Conservation (phyloP, 2,329 filamentous ascomycete species). For the Penicillium hordei region DNA sequence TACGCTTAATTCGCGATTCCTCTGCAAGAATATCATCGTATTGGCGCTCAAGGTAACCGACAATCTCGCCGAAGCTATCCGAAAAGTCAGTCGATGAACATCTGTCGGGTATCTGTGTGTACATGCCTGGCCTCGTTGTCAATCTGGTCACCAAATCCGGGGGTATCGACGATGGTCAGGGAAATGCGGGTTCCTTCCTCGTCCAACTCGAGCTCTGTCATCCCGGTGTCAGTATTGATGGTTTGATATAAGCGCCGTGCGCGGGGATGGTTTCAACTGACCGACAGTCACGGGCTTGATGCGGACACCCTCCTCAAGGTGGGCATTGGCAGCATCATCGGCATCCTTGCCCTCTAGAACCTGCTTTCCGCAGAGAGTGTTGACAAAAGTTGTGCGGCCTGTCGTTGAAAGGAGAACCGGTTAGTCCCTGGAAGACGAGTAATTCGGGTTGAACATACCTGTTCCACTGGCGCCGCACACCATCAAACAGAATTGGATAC, state of each 20-base stretch:
- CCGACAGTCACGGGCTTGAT: conserved; percentile 98
- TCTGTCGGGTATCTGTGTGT: conserved; percentile 3
- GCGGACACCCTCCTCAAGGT: conserved; percentile 94
- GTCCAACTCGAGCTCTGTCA: conserved; percentile 83
- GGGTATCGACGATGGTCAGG: conserved; percentile 96
- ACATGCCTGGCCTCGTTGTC: conserved; percentile 94
- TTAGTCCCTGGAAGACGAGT: not conserved
- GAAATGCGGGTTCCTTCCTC: conserved; percentile 98
- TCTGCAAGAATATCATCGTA: conserved; percentile 99
- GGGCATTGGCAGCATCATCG: conserved; percentile 83
- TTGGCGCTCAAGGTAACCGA: conserved; percentile 97
- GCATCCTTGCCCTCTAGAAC: conserved; percentile 89
- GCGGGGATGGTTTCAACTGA: conserved; percentile 50
- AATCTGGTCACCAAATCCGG: conserved; percentile 97
- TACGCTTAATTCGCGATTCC: conserved; percentile 99
- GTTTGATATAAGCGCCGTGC: conserved; percentile 1
- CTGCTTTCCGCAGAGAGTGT: conserved; percentile 94
- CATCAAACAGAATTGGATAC: conserved; percentile 99
- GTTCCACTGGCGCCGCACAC: conserved; percentile 98
- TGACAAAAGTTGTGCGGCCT: conserved; percentile 99
- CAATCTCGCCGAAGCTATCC: conserved; percentile 88
- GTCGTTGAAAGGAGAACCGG: conserved; percentile 9
- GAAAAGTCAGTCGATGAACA: conserved; percentile 27
- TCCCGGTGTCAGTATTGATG: conserved; percentile 33
- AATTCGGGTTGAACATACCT: conserved; percentile 56